phyloP scores from a whole-genome alignment of 495 filamentous ascomycete species.

The Pseudomonodictys pantanalensis region DNA sequence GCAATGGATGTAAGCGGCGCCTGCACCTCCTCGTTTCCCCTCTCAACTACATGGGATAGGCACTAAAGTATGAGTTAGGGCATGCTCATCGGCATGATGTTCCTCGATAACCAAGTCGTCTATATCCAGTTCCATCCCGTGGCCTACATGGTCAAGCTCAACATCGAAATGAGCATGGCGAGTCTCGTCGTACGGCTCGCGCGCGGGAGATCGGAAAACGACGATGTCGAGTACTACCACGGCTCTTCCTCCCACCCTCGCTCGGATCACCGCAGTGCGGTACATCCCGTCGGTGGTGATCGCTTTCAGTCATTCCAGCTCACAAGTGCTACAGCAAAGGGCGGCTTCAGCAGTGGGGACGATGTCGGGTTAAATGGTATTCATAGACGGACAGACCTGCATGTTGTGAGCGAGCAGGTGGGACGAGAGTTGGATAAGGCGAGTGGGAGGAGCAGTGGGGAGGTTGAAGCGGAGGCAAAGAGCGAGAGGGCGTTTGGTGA shows the following conservation, averaged over 20 bases:
- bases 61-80: constrained; percentile 22
- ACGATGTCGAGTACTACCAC: constrained; percentile 9
- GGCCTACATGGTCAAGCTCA: constrained; percentile 54
- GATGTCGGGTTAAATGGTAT: too few species aligned
- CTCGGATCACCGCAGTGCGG: background rate
- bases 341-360: background rate
- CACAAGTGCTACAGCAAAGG: background rate
- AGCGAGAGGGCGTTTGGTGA: too few species aligned
- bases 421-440: too few species aligned
- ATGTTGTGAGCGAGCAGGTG: too few species aligned
- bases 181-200: constrained; percentile 41
- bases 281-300: background rate
- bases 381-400: too few species aligned
- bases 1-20: constrained; percentile 47
- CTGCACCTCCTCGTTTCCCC: too few species aligned
- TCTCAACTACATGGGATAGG: too few species aligned
- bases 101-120: constrained; percentile 37
- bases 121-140: constrained; percentile 56
- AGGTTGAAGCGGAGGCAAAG: too few species aligned
- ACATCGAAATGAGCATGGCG: constrained; percentile 56
- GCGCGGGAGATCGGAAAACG: constrained; percentile 24
- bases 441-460: too few species aligned
- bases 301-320: background rate
- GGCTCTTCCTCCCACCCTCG: background rate
- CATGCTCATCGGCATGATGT: constrained; percentile 41